Evolutionary conservation across 371 early-diverging fungal genomes (phyloP), one percentile per base, ranked within the genome.

Genomic region (Basidiobolus meristosporus): DNA sequence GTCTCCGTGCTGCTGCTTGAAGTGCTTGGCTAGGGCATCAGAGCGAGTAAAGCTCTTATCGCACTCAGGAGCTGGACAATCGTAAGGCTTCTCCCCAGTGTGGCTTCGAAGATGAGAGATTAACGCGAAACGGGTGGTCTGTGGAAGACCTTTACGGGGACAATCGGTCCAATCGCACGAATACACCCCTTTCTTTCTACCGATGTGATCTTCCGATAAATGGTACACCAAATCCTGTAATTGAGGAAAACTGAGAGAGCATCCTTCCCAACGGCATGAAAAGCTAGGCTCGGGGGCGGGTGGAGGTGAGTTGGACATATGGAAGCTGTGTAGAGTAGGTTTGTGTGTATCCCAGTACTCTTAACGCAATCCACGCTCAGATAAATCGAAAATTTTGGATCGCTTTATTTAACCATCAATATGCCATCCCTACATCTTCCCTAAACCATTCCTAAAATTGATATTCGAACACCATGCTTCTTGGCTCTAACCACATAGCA

Each of bases 71-170:
- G 21, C 19, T n/a, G 44, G 31, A 33, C 77, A 76, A 33, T 62
- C 65, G 45, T 63, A 76, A 0, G 77, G 77, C 40, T 73, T 76
- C 44, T 76, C 73, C 7, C 72, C 72, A 11, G 77, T 76, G 38
- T 76, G 77, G 32, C 68, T 70, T 38, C 77, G 59, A 48, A 76
- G 54, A 39, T 76, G 77, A 44, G 71, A 65, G 45, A 73, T 69
- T 12, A 76, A 47, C 1, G 73, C 69, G 51, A 73, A 76, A 23
- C 77, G 56, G 12, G 68, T 68, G 18, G 68, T 68, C 41, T 70
- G 69, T 41, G 63, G 63, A n/a, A 60, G 62, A 11, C 68, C 65
- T 40, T 60, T 57, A 37, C 73, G 59, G 29, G 59, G 45, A 48
- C 77, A 76, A 18, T 63, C 62, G 16, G 31, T 48, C 77, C 77